Evolutionary conservation across 208 protist species (phyloP).

Genomic region (Leishmania mexicana): DNA sequence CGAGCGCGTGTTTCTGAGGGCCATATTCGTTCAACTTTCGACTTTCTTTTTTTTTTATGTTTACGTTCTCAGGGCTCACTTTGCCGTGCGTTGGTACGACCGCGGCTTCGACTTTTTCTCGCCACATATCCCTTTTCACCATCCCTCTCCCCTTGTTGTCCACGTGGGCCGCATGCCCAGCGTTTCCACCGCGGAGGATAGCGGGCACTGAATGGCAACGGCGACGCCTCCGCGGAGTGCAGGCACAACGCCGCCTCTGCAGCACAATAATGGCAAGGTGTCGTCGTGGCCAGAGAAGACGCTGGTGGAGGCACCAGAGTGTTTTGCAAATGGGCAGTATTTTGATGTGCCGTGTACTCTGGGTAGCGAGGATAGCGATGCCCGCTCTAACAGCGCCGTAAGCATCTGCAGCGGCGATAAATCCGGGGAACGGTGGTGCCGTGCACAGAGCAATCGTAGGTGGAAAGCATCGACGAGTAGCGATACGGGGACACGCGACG

Average conservation of each 20-base stretch:
- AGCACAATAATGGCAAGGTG: not conserved
- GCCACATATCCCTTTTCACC: not conserved
- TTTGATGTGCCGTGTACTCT: not conserved
- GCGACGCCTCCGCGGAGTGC: not conserved
- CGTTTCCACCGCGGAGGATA: not conserved
- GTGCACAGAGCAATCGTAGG: not conserved
- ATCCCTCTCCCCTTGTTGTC: not conserved
- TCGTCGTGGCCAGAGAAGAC: not conserved
- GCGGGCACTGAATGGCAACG: not conserved
- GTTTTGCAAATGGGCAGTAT: not conserved
- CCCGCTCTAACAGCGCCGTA: not conserved
- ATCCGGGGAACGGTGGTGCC: not conserved
- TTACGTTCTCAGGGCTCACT: not conserved
- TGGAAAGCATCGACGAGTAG: not conserved
- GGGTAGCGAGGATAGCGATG: not conserved
- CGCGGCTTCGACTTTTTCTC: not conserved
- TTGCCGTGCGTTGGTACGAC: not conserved
- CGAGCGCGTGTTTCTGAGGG: not conserved
- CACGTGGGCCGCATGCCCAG: not conserved
- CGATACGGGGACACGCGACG: not conserved
- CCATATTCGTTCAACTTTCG: slow-evolving; percentile 2
- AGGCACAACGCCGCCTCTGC: not conserved
- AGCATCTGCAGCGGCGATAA: not conserved
- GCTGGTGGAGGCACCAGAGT: not conserved
- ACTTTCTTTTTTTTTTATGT: slow-evolving; percentile 2